These are phyloP conservation scores for Dactylella cylindrospora DNA, from an alignment of 2,329 filamentous ascomycete species.

Conservation along the genomic window DNA sequence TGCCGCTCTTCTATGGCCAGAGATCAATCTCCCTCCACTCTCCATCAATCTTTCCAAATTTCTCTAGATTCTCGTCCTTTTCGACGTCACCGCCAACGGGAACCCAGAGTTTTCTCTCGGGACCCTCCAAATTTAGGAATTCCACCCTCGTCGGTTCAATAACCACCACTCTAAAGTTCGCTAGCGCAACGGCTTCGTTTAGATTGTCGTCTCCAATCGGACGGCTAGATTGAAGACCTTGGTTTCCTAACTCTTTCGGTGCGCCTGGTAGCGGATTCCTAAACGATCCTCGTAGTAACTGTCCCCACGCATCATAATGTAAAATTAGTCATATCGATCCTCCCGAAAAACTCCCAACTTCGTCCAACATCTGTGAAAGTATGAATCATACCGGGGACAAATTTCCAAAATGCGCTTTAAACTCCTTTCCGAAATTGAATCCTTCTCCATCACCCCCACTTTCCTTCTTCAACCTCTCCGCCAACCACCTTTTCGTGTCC, in stretches of 20 bases:
- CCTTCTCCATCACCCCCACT: constrained; percentile 51
- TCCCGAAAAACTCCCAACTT: no score
- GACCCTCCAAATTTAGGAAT: constrained; percentile 49
- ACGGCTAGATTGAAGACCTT: constrained; percentile 7
- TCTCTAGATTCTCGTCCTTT: constrained; percentile 22
- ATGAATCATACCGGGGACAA: constrained; percentile 61
- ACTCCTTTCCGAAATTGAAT: constrained; percentile 77
- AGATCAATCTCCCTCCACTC: constrained; percentile 37
- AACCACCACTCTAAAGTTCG: constrained; percentile 76
- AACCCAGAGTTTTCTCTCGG: constrained; percentile 25
- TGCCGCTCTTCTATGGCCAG: constrained; percentile 32
- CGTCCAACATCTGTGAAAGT: neutral
- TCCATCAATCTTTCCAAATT: constrained; percentile 13
- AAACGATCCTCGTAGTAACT: constrained; percentile 71
- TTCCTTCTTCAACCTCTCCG: constrained; percentile 46
- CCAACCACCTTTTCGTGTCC: constrained; percentile 22
- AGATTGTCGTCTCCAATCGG: constrained; percentile 53
- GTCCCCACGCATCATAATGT: no score
- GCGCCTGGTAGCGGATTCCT: constrained; percentile 70
- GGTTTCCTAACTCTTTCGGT: constrained; percentile 57
- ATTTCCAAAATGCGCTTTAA: constrained; percentile 89
- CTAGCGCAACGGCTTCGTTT: constrained; percentile 65
- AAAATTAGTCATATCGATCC: neutral
- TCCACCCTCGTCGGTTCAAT: constrained; percentile 75
- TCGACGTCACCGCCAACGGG: constrained; percentile 23